Percentiles rank a stretch among this genome's conserved stretches.
These are phyloP conservation scores for Barnettozyma hawaiiensis DNA, from an alignment of 1,139 yeast species.

Conservation along the genomic window DNA sequence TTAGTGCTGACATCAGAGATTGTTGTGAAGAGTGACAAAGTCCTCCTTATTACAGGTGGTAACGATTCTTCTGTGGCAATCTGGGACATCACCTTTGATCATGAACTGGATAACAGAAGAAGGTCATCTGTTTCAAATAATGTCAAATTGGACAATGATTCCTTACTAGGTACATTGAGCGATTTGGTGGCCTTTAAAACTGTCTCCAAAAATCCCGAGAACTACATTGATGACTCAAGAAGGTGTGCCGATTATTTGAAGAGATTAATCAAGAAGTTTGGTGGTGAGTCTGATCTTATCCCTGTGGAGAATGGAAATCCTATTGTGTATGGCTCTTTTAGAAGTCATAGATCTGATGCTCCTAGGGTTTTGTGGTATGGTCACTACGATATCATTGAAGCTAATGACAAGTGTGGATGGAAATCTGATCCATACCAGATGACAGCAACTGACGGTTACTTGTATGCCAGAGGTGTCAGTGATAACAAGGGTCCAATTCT, in stretches of 20 bases:
- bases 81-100: conserved; percentile 45
- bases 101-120: conserved; percentile 11
- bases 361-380: conserved; percentile 78
- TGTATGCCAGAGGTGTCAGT: conserved; percentile 89
- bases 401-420: conserved; percentile 63
- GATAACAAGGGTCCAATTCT: conserved; percentile 93
- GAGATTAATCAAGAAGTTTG: conserved; percentile 57
- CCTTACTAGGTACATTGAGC: conserved; percentile 55
- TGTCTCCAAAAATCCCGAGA: conserved; percentile 64
- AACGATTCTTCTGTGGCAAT: conserved; percentile 52
- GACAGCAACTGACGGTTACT: conserved; percentile 74
- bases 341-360: conserved; percentile 32
- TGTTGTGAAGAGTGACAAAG: conserved; percentile 23
- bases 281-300: conserved; percentile 67
- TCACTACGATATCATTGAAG: conserved; percentile 88
- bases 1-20: conserved; percentile 32
- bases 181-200: conserved; percentile 67
- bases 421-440: conserved; percentile 69
- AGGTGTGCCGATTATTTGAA: conserved; percentile 78
- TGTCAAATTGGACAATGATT: conserved; percentile 42
- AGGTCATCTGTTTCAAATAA: conserved; percentile 13
- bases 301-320: conserved; percentile 77
- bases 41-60: conserved; percentile 49
- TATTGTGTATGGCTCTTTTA: conserved; percentile 69
- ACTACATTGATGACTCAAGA: conserved; percentile 72